Evolutionary conservation across 2,329 filamentous ascomycete genomes (phyloP).

Genomic region (Dactylella cylindrospora): DNA sequence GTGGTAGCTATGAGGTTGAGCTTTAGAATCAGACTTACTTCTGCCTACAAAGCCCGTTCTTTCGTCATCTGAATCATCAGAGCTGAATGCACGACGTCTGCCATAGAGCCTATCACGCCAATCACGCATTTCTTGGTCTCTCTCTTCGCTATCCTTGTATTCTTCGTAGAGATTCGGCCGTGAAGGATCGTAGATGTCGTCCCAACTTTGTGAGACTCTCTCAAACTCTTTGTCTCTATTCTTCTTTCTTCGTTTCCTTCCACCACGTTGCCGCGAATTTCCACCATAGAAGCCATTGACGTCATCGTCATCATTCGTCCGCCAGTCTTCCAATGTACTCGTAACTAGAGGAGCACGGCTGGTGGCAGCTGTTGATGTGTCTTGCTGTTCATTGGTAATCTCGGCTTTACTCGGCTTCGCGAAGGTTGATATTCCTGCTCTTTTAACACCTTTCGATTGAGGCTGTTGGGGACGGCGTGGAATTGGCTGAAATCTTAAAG

Average conservation of each 20-base stretch:
- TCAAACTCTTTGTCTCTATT: slow-evolving; percentile 69
- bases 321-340: slow-evolving; percentile 78
- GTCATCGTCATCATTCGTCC: slow-evolving; percentile 73
- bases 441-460: slow-evolving; percentile 25
- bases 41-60: slow-evolving; percentile 1
- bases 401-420: slow-evolving; percentile 32
- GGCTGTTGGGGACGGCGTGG: slow-evolving; percentile 31
- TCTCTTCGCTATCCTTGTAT: slow-evolving; percentile 81
- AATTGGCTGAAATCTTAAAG: slow-evolving; percentile 42
- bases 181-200: slow-evolving; percentile 84
- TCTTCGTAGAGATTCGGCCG: slow-evolving; percentile 81
- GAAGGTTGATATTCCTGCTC: slow-evolving; percentile 14
- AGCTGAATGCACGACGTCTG: slow-evolving; percentile 55
- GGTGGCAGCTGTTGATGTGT: slow-evolving; percentile 40
- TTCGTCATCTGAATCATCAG: slow-evolving; percentile 56
- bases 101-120: slow-evolving; percentile 83
- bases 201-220: slow-evolving; percentile 73
- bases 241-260: slow-evolving; percentile 66
- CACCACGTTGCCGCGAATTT: slow-evolving; percentile 72
- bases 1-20: too few relatives aligned
- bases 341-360: slow-evolving; percentile 58
- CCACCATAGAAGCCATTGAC: slow-evolving; percentile 64
- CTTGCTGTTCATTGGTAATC: slow-evolving; percentile 6
- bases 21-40: not conserved
- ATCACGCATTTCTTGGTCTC: slow-evolving; percentile 73